These are phyloP conservation scores for Botrytis squamosa DNA, from an alignment of 2,329 filamentous ascomycete species.

Conservation along the genomic window DNA sequence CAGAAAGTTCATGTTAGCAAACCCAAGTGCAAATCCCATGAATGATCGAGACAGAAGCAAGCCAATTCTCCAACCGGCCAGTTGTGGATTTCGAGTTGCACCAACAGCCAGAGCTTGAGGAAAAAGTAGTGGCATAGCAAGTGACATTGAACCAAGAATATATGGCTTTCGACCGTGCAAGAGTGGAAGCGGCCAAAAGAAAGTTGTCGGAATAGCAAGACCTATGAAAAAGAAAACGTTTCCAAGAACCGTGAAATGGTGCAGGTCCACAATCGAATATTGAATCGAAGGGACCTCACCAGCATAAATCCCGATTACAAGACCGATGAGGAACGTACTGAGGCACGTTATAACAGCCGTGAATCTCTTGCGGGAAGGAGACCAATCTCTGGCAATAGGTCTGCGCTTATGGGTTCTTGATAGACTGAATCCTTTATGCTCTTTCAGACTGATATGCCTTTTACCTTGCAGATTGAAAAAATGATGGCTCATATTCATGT, in stretches of 20 bases:
- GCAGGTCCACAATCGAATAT: conserved; percentile 69
- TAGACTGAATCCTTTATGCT: conserved; percentile 50
- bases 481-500: conserved; percentile 25
- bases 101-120: conserved; percentile 70
- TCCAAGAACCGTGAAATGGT: conserved; percentile 67
- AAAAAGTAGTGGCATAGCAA: conserved; percentile 72
- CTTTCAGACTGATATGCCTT: conserved; percentile 55
- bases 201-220: conserved; percentile 65
- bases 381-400: conserved; percentile 73
- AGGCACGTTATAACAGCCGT: conserved; percentile 68
- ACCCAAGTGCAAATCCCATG: conserved; percentile 69
- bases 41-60: conserved; percentile 63
- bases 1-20: conserved; percentile 76
- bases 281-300: conserved; percentile 78
- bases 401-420: conserved; percentile 56
- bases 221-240: conserved; percentile 73
- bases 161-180: conserved; percentile 78
- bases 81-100: conserved; percentile 54
- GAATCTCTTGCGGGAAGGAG: conserved; percentile 63
- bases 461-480: conserved; percentile 47
- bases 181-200: conserved; percentile 72
- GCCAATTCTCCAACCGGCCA: conserved; percentile 55
- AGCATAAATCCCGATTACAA: conserved; percentile 73
- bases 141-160: conserved; percentile 63
- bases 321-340: conserved; percentile 69